phyloP scores from a whole-genome alignment of 768 basidiomycete species.

The Pilatotrama ljubarskyi region DNA sequence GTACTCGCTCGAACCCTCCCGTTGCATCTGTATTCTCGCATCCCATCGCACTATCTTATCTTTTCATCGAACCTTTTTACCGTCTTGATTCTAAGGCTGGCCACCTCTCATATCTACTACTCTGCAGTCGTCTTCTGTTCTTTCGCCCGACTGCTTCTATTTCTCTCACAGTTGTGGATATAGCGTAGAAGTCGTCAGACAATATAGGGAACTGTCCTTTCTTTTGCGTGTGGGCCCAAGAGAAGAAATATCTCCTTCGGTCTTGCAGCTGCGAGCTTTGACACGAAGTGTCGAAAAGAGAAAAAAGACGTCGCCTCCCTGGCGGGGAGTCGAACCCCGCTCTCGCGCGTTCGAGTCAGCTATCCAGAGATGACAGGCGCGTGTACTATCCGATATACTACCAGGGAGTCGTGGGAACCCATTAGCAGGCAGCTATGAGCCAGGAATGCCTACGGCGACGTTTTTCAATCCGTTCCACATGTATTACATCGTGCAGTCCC shows the following conservation, averaged over 20 bases:
- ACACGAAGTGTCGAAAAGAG: no score
- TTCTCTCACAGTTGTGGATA: conserved; percentile 2
- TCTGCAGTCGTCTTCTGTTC: conserved; percentile 2
- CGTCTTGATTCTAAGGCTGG: conserved; percentile 3
- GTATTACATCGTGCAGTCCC: background rate
- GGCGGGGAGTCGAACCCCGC: conserved; percentile 38
- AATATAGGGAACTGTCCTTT: background rate
- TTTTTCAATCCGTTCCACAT: no score
- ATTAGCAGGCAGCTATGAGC: no score
- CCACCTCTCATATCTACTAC: conserved; percentile 4
- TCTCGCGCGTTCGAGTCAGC: conserved; percentile 27
- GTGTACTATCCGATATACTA: conserved; percentile 30
- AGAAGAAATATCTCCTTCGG: no score
- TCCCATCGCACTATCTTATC: conserved; percentile 2
- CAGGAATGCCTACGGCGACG: no score
- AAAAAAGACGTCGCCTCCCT: conserved; percentile 23
- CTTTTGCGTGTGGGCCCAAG: no score
- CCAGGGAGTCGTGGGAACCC: conserved; percentile 9
- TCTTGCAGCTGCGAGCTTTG: no score
- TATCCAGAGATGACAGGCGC: conserved; percentile 21
- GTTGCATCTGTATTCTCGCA: conserved; percentile 7
- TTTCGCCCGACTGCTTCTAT: conserved; percentile 5
- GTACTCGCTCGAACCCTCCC: conserved; percentile 1
- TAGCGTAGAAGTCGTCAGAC: conserved; percentile 7
- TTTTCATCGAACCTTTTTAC: background rate